phyloP scores from a whole-genome alignment of 2,329 filamentous ascomycete genomes.

The Calonectria honghensis region DNA sequence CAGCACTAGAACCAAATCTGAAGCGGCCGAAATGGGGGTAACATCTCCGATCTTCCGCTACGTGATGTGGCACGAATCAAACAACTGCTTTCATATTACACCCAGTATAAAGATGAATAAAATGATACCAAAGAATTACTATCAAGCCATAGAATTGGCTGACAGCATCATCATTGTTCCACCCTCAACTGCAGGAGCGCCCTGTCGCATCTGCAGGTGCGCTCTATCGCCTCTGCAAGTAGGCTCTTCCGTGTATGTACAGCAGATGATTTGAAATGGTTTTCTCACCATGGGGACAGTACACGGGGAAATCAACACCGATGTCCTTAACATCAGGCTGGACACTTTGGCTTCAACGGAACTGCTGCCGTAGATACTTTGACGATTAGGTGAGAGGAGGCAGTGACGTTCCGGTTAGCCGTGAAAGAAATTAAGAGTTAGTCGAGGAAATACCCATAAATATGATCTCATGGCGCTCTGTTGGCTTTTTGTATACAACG shows the following conservation, averaged over 20 bases:
- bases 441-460: background rate
- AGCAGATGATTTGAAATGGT: background rate
- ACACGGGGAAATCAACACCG: background rate
- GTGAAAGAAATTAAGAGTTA: background rate
- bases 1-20: background rate
- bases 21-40: background rate
- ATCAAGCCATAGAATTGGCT: background rate
- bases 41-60: background rate
- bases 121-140: background rate
- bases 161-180: background rate
- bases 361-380: background rate
- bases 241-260: background rate
- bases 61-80: background rate
- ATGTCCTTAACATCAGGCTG: background rate
- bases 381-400: background rate
- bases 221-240: background rate
- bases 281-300: background rate
- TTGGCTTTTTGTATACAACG: background rate
- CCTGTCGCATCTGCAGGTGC: background rate
- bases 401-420: background rate
- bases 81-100: background rate
- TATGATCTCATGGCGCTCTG: background rate
- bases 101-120: background rate
- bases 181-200: background rate
- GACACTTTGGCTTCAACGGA: background rate